Percentiles rank a stretch among this genome's conserved stretches.
phyloP scores from a whole-genome alignment of 345 rosid genomes.

The Salix purpurea region DNA sequence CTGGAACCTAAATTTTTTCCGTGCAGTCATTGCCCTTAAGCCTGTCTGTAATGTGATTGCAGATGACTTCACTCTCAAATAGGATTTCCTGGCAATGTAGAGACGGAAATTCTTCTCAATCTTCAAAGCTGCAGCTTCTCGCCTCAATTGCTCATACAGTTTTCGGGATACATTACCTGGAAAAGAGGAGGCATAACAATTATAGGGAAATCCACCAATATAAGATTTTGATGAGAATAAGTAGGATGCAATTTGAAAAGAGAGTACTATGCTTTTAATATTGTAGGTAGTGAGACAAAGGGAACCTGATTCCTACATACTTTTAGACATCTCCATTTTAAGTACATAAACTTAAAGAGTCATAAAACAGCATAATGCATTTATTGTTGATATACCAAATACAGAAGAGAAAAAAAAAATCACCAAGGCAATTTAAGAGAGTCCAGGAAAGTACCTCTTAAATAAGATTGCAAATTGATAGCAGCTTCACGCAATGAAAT shows the following conservation, averaged over 20 bases:
- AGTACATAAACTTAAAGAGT: not conserved
- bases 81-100: constrained; percentile 57
- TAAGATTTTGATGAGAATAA: not conserved
- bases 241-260: not conserved
- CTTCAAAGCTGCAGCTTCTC: constrained; percentile 78
- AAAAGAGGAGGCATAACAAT: not conserved
- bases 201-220: not conserved
- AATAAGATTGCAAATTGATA: constrained; percentile 59
- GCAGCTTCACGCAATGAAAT: constrained; percentile 69
- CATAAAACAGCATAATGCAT: not conserved
- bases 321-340: no score
- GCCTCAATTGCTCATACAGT: constrained; percentile 66
- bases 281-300: not conserved
- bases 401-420: not conserved
- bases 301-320: not conserved
- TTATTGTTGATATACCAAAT: not conserved
- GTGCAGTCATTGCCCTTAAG: constrained; percentile 81
- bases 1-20: constrained; percentile 79
- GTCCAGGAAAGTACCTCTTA: constrained; percentile 56
- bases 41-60: constrained; percentile 72
- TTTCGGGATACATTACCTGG: constrained; percentile 47
- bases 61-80: constrained; percentile 43
- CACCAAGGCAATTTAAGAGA: not conserved
- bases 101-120: constrained; percentile 70
- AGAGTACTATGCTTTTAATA: not conserved